These are phyloP conservation scores for Oemleria cerasiformis DNA, from an alignment of 306 rosid genomes.

Conservation along the genomic window DNA sequence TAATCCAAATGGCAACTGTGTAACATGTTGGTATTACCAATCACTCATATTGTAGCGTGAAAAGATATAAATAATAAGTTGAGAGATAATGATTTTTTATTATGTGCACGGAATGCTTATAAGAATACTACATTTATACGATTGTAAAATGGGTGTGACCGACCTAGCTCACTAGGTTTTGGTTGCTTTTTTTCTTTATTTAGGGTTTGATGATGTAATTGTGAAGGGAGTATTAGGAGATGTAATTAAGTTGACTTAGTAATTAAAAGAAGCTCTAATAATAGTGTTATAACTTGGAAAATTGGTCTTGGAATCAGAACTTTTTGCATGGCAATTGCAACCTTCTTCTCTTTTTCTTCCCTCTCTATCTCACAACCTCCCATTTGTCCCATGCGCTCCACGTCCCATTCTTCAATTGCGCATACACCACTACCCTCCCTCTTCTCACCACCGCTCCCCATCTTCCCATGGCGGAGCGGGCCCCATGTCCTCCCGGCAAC, in stretches of 20 bases:
- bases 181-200: background rate
- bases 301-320: background rate
- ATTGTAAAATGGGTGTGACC: too few relatives aligned
- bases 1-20: too few relatives aligned
- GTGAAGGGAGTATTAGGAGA: background rate
- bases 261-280: background rate
- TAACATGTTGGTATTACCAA: too few relatives aligned
- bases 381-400: conserved; percentile 26
- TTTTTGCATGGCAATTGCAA: background rate
- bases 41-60: too few relatives aligned
- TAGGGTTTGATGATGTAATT: background rate
- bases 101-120: too few relatives aligned
- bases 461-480: conserved; percentile 77
- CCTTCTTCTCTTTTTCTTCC: background rate
- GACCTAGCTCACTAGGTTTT: too few relatives aligned
- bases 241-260: background rate
- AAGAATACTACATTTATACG: too few relatives aligned
- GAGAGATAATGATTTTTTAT: too few relatives aligned
- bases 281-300: background rate
- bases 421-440: conserved; percentile 12
- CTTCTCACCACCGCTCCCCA: conserved; percentile 44
- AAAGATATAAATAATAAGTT: too few relatives aligned
- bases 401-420: conserved; percentile 11
- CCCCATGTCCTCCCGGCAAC: conserved; percentile 1
- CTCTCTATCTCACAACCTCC: conserved; percentile 6